Evolutionary conservation across 176 grass and related monocot genomes (phyloP).

Genomic region (Musa beccarii): DNA sequence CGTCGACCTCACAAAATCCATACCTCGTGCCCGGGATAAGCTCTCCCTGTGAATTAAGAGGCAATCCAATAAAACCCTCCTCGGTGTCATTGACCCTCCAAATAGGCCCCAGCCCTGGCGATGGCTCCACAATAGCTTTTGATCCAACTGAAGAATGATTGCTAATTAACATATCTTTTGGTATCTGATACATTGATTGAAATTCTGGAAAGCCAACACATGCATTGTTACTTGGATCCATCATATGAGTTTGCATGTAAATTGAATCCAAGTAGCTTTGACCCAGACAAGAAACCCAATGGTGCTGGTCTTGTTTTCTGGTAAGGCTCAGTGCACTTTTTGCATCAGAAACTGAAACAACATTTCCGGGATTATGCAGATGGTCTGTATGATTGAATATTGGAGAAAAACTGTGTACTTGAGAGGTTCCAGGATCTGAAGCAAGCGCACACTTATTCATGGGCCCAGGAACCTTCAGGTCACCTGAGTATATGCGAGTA

Average conservation of each 20-base stretch:
- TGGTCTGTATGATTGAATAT: constrained; percentile 17
- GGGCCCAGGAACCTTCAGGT: constrained; percentile 17
- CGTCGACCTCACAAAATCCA: constrained; percentile 32
- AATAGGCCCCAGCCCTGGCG: constrained; percentile 33
- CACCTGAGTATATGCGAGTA: constrained; percentile 19
- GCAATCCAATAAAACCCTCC: constrained; percentile 54
- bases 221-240: background rate
- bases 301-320: constrained; percentile 15
- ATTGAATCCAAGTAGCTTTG: background rate
- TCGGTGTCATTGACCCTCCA: constrained; percentile 20
- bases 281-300: constrained; percentile 10
- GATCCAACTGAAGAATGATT: constrained; percentile 51
- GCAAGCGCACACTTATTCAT: constrained; percentile 20
- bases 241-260: background rate
- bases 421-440: constrained; percentile 17
- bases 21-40: constrained; percentile 34
- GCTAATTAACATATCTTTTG: constrained; percentile 28
- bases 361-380: constrained; percentile 12
- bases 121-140: constrained; percentile 37
- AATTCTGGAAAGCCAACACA: constrained; percentile 5
- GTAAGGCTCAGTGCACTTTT: constrained; percentile 16
- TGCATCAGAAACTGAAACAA: constrained; percentile 17
- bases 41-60: constrained; percentile 88
- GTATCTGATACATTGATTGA: constrained; percentile 25
- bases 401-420: constrained; percentile 13